Percentiles rank a stretch among this genome's conserved stretches.
Conservation (phyloP, 2,329 filamentous ascomycete species). For the Dactylella cylindrospora region DNA sequence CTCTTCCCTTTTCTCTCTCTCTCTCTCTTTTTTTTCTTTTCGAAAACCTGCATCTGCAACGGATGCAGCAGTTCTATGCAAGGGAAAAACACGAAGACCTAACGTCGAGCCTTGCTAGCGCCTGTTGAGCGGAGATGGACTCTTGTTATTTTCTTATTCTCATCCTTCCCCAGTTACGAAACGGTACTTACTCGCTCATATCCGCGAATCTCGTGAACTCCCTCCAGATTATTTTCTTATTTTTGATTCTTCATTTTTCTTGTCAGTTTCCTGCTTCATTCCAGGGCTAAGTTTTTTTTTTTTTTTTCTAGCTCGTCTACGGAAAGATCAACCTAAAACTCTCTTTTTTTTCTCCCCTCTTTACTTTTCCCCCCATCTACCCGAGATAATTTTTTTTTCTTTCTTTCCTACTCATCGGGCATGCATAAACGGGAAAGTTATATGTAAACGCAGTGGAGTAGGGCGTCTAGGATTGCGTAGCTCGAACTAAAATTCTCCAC, state of each 20-base stretch:
- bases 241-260: conserved; percentile 1
- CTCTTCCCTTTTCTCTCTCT: too few species aligned
- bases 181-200: conserved; percentile 37
- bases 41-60: conserved; percentile 27
- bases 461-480: background rate
- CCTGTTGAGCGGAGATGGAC: too few species aligned
- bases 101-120: too few species aligned
- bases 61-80: conserved; percentile 11
- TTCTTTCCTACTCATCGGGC: conserved; percentile 12
- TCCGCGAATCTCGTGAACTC: conserved; percentile 19
- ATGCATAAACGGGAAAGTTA: conserved; percentile 34
- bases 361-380: conserved; percentile 3
- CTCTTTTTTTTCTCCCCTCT: background rate
- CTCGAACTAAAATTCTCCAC: conserved; percentile 20
- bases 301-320: too few species aligned
- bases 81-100: conserved; percentile 2
- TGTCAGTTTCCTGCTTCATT: too few species aligned
- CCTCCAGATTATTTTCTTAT: conserved; percentile 9
- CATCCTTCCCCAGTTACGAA: conserved; percentile 2
- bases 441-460: conserved; percentile 15
- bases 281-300: too few species aligned
- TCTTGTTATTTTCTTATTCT: conserved; percentile 9
- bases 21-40: conserved; percentile 13
- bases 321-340: too few species aligned
- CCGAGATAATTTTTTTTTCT: background rate